Percentiles rank a stretch among this genome's conserved stretches.
Conservation (phyloP, 225 moss, liverwort and hornwort species). For the Polytrichum commune region DNA sequence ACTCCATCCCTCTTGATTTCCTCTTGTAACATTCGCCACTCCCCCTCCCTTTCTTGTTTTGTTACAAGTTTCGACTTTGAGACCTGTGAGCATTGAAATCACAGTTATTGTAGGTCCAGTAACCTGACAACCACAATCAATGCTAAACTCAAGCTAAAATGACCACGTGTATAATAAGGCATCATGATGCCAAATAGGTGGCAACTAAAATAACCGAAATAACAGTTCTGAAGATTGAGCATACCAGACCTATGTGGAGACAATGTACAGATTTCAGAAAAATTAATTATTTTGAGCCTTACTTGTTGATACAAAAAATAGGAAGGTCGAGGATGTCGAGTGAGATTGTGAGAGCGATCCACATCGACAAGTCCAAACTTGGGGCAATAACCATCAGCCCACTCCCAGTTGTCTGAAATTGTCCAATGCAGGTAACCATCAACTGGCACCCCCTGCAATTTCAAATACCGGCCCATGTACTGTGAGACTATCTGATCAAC, state of each 20-base stretch:
- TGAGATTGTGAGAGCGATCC: slow-evolving; percentile 59
- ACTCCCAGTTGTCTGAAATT: slow-evolving; percentile 98
- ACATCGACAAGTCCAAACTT: slow-evolving; percentile 89
- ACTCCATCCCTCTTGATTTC: slow-evolving; percentile 55
- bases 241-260: too few relatives aligned
- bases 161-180: too few relatives aligned
- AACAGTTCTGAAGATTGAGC: too few relatives aligned
- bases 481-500: neutral
- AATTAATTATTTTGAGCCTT: neutral
- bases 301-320: slow-evolving; percentile 85
- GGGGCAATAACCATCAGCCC: slow-evolving; percentile 99
- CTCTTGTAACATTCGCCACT: slow-evolving; percentile 66
- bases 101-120: neutral
- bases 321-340: slow-evolving; percentile 72
- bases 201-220: too few relatives aligned
- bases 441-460: slow-evolving; percentile 76
- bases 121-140: too few relatives aligned
- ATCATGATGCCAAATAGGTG: too few relatives aligned
- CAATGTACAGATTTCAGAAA: too few relatives aligned
- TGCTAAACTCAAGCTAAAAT: too few relatives aligned
- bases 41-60: slow-evolving; percentile 55
- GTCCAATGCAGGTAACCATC: slow-evolving; percentile 97
- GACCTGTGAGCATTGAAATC: slow-evolving; percentile 30
- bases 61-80: slow-evolving; percentile 52
- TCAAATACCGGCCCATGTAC: neutral